Conservation (phyloP, 2,329 filamentous ascomycete genomes). For the Cryphonectria naterciae region DNA sequence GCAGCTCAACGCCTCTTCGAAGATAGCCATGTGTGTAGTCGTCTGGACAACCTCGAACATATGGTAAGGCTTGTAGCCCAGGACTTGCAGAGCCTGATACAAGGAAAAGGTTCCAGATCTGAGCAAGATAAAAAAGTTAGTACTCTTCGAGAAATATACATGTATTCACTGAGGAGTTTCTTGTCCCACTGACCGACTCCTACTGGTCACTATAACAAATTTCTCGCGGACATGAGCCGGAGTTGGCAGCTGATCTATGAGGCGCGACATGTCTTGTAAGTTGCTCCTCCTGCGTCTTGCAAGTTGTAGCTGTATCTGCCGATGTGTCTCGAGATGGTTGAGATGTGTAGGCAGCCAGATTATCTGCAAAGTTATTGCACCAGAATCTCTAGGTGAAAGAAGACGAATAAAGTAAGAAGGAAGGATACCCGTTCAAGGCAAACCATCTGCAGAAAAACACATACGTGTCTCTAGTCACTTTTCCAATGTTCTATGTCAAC, state of each 20-base stretch:
- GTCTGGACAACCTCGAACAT: constrained; percentile 38
- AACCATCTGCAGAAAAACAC: not conserved
- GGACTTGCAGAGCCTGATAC: constrained; percentile 39
- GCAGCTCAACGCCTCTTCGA: constrained; percentile 38
- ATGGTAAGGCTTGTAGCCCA: constrained; percentile 44
- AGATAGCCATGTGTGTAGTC: constrained; percentile 35
- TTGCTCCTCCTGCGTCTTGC: not conserved
- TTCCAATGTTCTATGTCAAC: no score
- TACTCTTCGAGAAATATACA: not conserved
- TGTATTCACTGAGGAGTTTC: not conserved
- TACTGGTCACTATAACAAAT: constrained; percentile 43
- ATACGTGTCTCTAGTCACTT: not conserved
- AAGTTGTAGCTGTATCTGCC: not conserved
- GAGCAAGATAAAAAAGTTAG: not conserved
- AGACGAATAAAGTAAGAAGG: not conserved
- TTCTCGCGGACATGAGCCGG: constrained; percentile 38
- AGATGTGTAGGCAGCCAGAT: not conserved
- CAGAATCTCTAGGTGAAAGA: not conserved
- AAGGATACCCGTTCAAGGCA: not conserved
- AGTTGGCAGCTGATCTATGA: constrained; percentile 40
- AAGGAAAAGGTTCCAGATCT: constrained; percentile 39
- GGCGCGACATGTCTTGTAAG: constrained; percentile 38
- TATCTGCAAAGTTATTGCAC: not conserved
- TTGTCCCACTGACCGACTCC: constrained; percentile 38
- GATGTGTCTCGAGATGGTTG: not conserved